Conservation (phyloP, 129 eudicot species). For the Pittosporum tobira region DNA sequence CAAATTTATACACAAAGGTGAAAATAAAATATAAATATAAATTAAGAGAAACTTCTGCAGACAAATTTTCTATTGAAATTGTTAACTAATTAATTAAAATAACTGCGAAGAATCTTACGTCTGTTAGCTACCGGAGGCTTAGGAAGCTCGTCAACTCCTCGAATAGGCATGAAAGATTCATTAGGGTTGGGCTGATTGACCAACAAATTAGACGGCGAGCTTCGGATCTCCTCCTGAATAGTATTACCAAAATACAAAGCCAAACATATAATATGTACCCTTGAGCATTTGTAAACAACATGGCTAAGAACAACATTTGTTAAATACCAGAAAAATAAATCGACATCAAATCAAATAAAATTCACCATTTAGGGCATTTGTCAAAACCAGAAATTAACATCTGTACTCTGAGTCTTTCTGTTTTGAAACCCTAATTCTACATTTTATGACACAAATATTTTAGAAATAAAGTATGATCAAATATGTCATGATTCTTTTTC, state of each 20-base stretch:
- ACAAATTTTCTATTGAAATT: too few species aligned
- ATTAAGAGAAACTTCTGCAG: neutral
- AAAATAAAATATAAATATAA: neutral
- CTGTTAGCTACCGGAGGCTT: conserved; percentile 81
- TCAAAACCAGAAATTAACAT: too few species aligned
- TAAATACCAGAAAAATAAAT: too few species aligned
- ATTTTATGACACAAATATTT: neutral
- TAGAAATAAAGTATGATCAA: neutral
- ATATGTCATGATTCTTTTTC: too few species aligned
- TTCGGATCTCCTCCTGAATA: conserved; percentile 73
- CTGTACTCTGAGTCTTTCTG: neutral
- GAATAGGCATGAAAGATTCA: conserved; percentile 44
- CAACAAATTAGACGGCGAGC: conserved; percentile 49
- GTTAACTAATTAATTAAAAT: too few species aligned
- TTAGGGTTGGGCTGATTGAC: conserved; percentile 52
- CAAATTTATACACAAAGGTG: neutral
- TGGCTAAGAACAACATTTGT: too few species aligned
- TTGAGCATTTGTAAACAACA: too few species aligned
- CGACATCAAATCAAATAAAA: neutral
- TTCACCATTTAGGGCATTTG: neutral
- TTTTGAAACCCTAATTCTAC: neutral
- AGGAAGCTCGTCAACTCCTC: conserved; percentile 74
- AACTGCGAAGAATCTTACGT: conserved; percentile 53
- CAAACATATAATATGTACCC: neutral
- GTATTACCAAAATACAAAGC: neutral